Base-by-base conservation (phyloP, 345 rosid species). In the Adansonia digitata region DNA sequence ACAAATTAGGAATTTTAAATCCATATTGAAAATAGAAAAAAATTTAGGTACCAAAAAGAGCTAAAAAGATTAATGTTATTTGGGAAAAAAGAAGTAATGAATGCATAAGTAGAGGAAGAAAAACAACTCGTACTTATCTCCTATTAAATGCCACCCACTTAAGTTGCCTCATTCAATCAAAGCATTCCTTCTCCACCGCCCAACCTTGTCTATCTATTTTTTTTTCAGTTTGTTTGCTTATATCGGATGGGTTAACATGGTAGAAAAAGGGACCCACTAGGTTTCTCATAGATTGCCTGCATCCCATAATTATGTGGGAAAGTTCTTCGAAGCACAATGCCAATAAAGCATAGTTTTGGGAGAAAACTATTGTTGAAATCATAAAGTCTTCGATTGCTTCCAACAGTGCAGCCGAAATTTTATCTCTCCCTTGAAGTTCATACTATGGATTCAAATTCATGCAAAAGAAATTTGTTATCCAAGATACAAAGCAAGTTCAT, bases 261-360 rank as follows among this genome's bases (percentile, higher is more conserved):
- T 57, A 57, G 62, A 57, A 57, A 24, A 24, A 13, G 31, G 63
- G 62, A 9, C 24, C 5, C 43, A 39, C 39, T 14, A 31, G 5
- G 0, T 11, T 15, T 43, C 5, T 15, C 22, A 15, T 1, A 5
- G 46, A 26, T 31, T 6, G 7, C 56, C 8, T 29, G 11, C 8
- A 27, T 60, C 62, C 31, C 59, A n/a, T n/a, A n/a, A 74, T 11
- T 52, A 77, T 75, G 74, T 77, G 63, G 20, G 72, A 69, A 20
- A 79, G 79, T 80, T 82, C 85, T 4, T 79, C 77, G 68, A 82
- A 40, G 81, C 81, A 79, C 81, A 80, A 80, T 22, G 37, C 53
- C 2, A 83, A 83, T 22, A 27, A 4, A 24, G 80, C 81, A 64
- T 83, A 83, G 2, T 24, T 26, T 29, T 53, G 64, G 18, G 86